Evolutionary conservation across 208 protist species (phyloP).

Genomic region (Leishmania guyanensis): DNA sequence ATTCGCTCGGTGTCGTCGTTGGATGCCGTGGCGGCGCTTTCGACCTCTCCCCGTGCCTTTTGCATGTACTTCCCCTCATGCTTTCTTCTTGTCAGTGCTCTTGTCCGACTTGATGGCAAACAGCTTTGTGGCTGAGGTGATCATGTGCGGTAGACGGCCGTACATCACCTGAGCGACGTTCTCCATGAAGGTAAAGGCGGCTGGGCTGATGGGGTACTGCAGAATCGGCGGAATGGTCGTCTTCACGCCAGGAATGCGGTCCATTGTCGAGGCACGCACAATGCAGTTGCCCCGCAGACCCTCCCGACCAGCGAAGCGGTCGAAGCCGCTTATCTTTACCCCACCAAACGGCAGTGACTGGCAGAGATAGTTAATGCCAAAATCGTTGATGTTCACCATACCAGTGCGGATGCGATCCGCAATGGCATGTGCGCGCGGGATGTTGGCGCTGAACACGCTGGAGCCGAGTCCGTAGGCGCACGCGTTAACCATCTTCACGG

Average conservation of each 20-base stretch:
- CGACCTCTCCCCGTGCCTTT: too few species aligned
- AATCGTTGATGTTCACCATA: constrained; percentile 95
- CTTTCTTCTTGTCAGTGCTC: constrained; percentile 31
- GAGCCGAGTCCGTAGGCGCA: constrained; percentile 91
- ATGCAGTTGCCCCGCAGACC: constrained; percentile 93
- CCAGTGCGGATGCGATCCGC: constrained; percentile 80
- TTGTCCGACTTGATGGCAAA: constrained; percentile 48
- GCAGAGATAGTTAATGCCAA: constrained; percentile 95
- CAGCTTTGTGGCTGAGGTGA: constrained; percentile 58
- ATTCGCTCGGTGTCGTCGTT: not conserved
- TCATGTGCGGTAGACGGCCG: constrained; percentile 55
- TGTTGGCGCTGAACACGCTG: constrained; percentile 88
- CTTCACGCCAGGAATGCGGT: constrained; percentile 89
- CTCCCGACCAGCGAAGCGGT: constrained; percentile 94
- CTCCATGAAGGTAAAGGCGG: constrained; percentile 82
- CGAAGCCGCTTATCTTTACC: constrained; percentile 95
- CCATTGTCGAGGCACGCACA: constrained; percentile 78
- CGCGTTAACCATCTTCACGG: constrained; percentile 86
- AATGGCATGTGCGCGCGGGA: constrained; percentile 80
- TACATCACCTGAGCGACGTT: constrained; percentile 76
- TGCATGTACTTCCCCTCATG: not conserved
- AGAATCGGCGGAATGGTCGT: constrained; percentile 79
- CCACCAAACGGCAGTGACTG: constrained; percentile 97
- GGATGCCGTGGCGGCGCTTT: not conserved
- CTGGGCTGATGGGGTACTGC: constrained; percentile 81